Base-by-base conservation (phyloP, 768 basidiomycete genomes). In the Amanita polypyramis region DNA sequence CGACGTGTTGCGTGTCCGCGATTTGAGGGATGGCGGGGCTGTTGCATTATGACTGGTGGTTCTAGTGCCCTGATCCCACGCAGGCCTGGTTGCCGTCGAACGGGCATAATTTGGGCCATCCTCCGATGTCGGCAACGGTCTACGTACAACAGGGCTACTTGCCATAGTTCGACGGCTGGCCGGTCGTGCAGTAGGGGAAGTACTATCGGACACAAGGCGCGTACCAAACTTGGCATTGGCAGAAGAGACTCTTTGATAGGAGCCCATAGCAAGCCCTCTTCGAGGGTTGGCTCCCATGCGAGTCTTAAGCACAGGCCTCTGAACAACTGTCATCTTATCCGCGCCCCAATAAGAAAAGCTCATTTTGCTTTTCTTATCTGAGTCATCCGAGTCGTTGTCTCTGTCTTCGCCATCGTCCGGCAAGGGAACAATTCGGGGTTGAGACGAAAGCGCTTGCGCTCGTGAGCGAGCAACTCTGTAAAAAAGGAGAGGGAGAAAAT, bases 341-440 rank as follows among this genome's bases (percentile, higher is more conserved):
- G 89, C 89, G 20, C 89, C 88, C 87, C 88, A 91, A 60, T 91
- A 93, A 4, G 87, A 90, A 66, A 91, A 91, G 68, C 85, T 87
- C 89, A 91, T 90, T 63, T 90, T 91, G 70, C 82, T 87, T 70
- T 89, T 86, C 67, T 82, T 78, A 62, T 90, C 88, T 9, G 86
- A 90, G 56, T 90, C 85, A 55, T 87, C 85, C 3, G 88, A 89
- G 23, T 88, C 85, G 17, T 59, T 65, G 14, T 57, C 76, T 14
- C 63, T 73, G 5, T 69, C 79, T 23, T 77, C 72, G 48, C 77
- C 74, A 41, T 82, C 82, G 48, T 80, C 77, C 21, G 82, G 82
- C 56, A 83, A 68, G 32, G 85, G 82, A 25, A 85, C 70, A 47
- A 85, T 76, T 60, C 72, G 70, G 15, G 88, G 82, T 56, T 81